Conservation (phyloP, 192 early-diverging fungal species). For the Globomyces pollinis-pini region DNA sequence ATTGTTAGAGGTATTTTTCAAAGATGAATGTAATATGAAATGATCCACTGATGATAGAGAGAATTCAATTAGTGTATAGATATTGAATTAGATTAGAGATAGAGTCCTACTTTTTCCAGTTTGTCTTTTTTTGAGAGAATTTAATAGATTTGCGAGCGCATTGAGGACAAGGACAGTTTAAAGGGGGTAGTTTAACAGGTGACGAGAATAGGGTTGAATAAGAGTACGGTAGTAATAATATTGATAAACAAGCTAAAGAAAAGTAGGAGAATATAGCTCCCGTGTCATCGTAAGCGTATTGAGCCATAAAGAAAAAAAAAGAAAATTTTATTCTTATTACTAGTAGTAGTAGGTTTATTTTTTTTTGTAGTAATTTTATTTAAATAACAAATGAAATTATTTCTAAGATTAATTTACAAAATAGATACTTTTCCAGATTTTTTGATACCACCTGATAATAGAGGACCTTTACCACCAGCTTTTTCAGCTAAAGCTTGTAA, state of each 20-base stretch:
- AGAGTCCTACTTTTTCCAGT: conserved; percentile 25
- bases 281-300: conserved; percentile 91
- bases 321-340: no score
- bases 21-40: not conserved
- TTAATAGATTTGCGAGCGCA: no score
- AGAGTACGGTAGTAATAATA: conserved; percentile 81
- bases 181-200: no score
- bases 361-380: no score
- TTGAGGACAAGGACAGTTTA: no score
- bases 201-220: no score
- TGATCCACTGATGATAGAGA: no score
- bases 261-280: conserved; percentile 95
- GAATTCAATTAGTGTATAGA: not conserved
- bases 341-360: no score
- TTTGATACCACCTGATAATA: conserved; percentile 8
- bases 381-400: no score
- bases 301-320: no score
- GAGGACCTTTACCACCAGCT: conserved; percentile 4
- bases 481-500: not conserved
- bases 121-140: conserved; percentile 19
- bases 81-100: conserved; percentile 6
- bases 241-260: conserved; percentile 70
- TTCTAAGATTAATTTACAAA: no score
- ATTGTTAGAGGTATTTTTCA: not conserved
- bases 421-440: conserved; percentile 8